These are phyloP conservation scores for Candida khao-thaluensis DNA, from an alignment of 805 yeast genomes.

Conservation along the genomic window DNA sequence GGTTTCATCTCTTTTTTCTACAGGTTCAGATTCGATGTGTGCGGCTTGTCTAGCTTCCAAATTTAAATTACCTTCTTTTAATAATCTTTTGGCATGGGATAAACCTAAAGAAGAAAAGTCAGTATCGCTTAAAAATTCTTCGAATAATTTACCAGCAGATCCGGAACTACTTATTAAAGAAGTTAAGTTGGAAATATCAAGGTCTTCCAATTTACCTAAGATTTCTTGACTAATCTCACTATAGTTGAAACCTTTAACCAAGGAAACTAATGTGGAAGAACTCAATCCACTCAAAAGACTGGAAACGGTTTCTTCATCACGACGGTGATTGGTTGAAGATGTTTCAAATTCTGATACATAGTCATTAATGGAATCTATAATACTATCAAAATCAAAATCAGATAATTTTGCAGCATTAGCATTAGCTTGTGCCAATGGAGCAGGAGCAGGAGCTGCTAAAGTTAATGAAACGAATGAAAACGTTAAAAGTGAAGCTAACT, in stretches of 20 bases:
- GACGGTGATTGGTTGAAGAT: constrained; percentile 5
- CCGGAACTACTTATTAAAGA: constrained; percentile 6
- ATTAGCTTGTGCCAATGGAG: not conserved
- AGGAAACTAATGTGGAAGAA: constrained; percentile 8
- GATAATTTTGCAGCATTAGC: constrained; percentile 5
- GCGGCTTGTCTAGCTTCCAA: constrained; percentile 4
- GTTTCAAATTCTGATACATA: constrained; percentile 9
- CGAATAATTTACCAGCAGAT: constrained; percentile 18
- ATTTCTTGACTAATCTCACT: constrained; percentile 9
- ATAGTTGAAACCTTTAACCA: constrained; percentile 12
- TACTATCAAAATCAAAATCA: constrained; percentile 9
- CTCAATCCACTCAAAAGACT: constrained; percentile 11
- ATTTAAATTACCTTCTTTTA: constrained; percentile 14
- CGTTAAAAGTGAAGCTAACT: constrained; percentile 13
- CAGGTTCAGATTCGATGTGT: not conserved
- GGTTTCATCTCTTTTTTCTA: constrained; percentile 14
- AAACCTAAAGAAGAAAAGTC: constrained; percentile 17
- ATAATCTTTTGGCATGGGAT: constrained; percentile 19
- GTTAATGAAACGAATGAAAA: constrained; percentile 15
- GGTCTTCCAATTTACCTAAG: constrained; percentile 6
- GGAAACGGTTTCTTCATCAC: constrained; percentile 9
- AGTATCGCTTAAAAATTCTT: constrained; percentile 17
- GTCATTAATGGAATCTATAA: constrained; percentile 12
- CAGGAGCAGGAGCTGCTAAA: constrained; percentile 16
- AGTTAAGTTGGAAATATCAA: constrained; percentile 10